These are phyloP conservation scores for Trichoderma sp. DNA, from an alignment of 2,329 filamentous ascomycete genomes.

Conservation along the genomic window DNA sequence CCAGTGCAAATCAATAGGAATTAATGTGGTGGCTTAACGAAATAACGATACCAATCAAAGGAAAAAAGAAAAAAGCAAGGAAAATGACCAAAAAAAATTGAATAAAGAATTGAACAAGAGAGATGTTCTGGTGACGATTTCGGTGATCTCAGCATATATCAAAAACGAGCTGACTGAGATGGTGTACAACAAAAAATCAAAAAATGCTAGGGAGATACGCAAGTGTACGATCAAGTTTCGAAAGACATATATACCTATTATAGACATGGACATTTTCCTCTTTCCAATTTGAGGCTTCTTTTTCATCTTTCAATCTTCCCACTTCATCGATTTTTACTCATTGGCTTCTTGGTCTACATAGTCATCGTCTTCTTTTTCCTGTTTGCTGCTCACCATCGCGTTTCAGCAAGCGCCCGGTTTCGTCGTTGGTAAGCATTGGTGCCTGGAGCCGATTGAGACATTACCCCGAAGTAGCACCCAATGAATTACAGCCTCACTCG, in stretches of 20 bases:
- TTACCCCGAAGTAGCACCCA: background rate
- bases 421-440: background rate
- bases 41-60: constrained; percentile 40
- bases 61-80: background rate
- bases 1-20: constrained; percentile 75
- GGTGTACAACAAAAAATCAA: constrained; percentile 30
- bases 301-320: background rate
- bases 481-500: background rate
- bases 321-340: background rate
- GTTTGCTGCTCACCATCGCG: background rate
- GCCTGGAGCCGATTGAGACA: background rate
- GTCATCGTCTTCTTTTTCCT: background rate
- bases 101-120: background rate
- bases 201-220: constrained; percentile 10
- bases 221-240: constrained; percentile 16
- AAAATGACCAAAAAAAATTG: background rate
- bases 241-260: constrained; percentile 2
- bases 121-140: background rate
- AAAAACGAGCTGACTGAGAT: background rate
- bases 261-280: background rate
- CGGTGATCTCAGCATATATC: constrained; percentile 9
- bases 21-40: constrained; percentile 66
- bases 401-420: background rate
- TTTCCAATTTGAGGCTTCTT: background rate
- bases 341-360: no score